Percentiles rank a stretch among this genome's conserved stretches.
These are phyloP conservation scores for Pleurotus citrinopileatus DNA, from an alignment of 768 basidiomycete genomes.

Conservation along the genomic window DNA sequence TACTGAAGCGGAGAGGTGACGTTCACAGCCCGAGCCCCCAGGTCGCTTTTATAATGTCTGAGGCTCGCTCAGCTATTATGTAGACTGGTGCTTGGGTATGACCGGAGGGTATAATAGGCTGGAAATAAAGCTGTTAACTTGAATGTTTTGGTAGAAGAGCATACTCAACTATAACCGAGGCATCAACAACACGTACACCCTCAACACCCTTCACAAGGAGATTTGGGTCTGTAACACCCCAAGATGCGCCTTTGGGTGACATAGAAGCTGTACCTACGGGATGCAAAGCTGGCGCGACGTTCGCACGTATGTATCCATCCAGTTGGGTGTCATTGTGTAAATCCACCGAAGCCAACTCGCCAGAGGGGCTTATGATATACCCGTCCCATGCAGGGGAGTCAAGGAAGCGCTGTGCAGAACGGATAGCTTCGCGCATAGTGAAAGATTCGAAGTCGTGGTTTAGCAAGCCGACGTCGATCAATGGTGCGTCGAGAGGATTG, in stretches of 20 bases:
- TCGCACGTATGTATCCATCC: constrained; percentile 19
- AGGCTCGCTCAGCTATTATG: constrained; percentile 26
- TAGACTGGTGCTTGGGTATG: constrained; percentile 28
- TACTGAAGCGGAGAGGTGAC: no score
- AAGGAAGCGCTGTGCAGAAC: constrained; percentile 21
- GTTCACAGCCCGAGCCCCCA: no score
- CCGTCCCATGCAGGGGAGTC: constrained; percentile 23
- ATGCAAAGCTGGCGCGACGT: constrained; percentile 20
- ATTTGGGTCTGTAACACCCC: constrained; percentile 32
- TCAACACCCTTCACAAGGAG: constrained; percentile 28
- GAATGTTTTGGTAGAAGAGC: background rate
- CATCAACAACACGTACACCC: constrained; percentile 36
- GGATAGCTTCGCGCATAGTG: constrained; percentile 24
- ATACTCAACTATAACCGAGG: constrained; percentile 31
- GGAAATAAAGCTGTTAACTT: constrained; percentile 3
- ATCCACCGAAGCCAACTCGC: constrained; percentile 12
- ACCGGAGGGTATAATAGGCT: constrained; percentile 22
- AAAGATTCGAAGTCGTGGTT: constrained; percentile 19
- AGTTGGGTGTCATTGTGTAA: constrained; percentile 23
- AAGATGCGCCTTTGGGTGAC: constrained; percentile 22
- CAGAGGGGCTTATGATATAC: constrained; percentile 21
- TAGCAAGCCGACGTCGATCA: constrained; percentile 24
- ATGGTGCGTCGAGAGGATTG: constrained; percentile 21
- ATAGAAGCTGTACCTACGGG: constrained; percentile 27
- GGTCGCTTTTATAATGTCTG: constrained; percentile 23